Evolutionary conservation across 805 yeast species (phyloP), one percentile per base, ranked within the genome.

Genomic region (Cyberlindnera maritima): DNA sequence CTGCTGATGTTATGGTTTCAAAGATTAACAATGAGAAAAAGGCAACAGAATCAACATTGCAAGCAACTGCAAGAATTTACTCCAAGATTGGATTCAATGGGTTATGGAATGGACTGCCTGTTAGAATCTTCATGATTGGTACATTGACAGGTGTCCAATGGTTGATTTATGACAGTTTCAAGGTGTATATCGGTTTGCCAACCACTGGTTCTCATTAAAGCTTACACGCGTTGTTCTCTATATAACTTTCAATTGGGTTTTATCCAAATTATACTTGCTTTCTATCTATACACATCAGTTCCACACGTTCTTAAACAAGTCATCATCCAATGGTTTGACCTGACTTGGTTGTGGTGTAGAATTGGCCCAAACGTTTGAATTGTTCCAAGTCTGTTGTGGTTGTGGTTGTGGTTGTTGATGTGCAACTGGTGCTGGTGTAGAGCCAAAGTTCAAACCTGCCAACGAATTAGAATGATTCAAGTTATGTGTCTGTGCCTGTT

Each of bases 1-100:
- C 99, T 18, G 98, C 98, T n/a, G 99, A 92, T 68, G 97, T 92
- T 29, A 84, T 94, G 96, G 98, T 92, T 21, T 87, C 96, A 41
- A 88, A 90, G 76, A 81, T 94, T 61, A 91, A 88, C 65, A 76
- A 85, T 50, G 90, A 81, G 59, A 81, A 79, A 60, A 69, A 67
- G 63, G 76, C 83, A 29, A 75, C 74, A 41, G 96, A 90, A 70
- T 62, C 85, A 5, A 75, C 79, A 59, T 82, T 83, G 25, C 70
- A 72, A 28, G 94, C 95, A 11, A 74, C 87, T 36, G 58, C 68
- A 50, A 80, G 94, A 61, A 91, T 92, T 60, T 92, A 91, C 67
- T 90, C 71, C 46, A 77, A 80, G 60, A 91, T 92, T 61, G 98
- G 98, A 2, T 92, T 92, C 64, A 69, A 62, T 17, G 99, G 98